Evolutionary conservation across 78 protist species (phyloP).

Genomic region (Diacronema lutheri): DNA sequence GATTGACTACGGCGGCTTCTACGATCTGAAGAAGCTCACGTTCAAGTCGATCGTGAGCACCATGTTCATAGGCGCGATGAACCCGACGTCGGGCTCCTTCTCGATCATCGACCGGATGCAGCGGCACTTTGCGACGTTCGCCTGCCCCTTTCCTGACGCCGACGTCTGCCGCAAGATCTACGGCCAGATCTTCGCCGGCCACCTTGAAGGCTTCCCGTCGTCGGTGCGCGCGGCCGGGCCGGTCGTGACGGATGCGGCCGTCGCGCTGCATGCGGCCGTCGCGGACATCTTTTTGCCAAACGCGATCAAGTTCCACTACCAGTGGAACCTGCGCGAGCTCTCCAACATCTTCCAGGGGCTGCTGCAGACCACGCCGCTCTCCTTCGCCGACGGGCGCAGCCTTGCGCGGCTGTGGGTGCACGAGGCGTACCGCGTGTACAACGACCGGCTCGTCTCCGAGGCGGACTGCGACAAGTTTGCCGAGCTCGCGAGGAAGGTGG

Average conservation of each 20-base stretch:
- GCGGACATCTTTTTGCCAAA: conserved; percentile 63
- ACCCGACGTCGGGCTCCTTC: conserved; percentile 85
- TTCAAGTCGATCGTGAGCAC: conserved; percentile 40
- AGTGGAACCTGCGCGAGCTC: conserved; percentile 84
- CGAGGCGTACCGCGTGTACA: conserved; percentile 65
- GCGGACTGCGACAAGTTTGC: conserved; percentile 37
- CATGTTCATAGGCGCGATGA: conserved; percentile 71
- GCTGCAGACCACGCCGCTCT: background rate
- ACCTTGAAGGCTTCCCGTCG: conserved; percentile 26
- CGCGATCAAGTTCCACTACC: conserved; percentile 85
- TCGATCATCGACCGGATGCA: conserved; percentile 68
- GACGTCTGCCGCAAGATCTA: conserved; percentile 54
- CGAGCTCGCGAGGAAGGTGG: background rate
- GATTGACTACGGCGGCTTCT: conserved; percentile 68
- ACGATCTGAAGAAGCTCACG: conserved; percentile 55
- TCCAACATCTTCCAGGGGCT: conserved; percentile 61
- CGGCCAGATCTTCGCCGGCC: conserved; percentile 30
- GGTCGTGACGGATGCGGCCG: conserved; percentile 31
- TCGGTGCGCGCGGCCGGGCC: background rate
- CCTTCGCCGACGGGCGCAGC: background rate
- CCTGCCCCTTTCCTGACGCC: background rate
- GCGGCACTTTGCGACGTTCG: conserved; percentile 73
- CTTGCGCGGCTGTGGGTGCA: conserved; percentile 55
- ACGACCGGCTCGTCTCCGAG: conserved; percentile 59
- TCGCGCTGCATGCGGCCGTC: conserved; percentile 61